phyloP scores from a whole-genome alignment of 2,329 filamentous ascomycete species.

The Cadophora sp. region DNA sequence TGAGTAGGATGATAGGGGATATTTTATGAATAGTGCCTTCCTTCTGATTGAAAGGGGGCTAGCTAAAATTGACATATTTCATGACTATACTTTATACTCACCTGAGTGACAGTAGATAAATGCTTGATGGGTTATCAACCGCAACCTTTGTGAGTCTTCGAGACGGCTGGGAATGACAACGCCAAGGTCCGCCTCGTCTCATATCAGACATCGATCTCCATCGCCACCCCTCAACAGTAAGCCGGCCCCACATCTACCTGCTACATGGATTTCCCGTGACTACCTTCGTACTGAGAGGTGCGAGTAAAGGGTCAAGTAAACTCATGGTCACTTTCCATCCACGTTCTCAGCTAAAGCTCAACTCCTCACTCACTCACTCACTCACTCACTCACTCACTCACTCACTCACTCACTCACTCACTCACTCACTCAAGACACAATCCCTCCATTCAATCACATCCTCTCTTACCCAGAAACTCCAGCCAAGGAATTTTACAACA shows the following conservation, averaged over 20 bases:
- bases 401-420: no score
- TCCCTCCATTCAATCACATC: no score
- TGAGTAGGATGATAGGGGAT: background rate
- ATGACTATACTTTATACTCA: background rate
- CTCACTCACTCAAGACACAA: no score
- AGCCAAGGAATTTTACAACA: no score
- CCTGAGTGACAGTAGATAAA: background rate
- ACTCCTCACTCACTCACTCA: no score
- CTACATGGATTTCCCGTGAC: background rate
- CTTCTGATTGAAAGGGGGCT: background rate
- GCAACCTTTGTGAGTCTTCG: background rate
- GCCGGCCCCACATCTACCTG: slow-evolving; percentile 6
- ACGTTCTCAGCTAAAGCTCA: no score
- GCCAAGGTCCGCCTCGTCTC: background rate
- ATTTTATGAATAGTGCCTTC: no score
- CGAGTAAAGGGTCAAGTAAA: no score
- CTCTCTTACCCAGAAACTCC: no score
- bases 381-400: no score
- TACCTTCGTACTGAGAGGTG: no score
- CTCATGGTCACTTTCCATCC: no score
- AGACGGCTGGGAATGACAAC: background rate
- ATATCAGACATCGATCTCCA: background rate
- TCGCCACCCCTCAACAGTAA: background rate
- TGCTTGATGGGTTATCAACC: background rate
- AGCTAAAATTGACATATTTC: background rate